Evolutionary conservation across 129 eudicot genomes (phyloP).

Genomic region (Flaveria brownii): DNA sequence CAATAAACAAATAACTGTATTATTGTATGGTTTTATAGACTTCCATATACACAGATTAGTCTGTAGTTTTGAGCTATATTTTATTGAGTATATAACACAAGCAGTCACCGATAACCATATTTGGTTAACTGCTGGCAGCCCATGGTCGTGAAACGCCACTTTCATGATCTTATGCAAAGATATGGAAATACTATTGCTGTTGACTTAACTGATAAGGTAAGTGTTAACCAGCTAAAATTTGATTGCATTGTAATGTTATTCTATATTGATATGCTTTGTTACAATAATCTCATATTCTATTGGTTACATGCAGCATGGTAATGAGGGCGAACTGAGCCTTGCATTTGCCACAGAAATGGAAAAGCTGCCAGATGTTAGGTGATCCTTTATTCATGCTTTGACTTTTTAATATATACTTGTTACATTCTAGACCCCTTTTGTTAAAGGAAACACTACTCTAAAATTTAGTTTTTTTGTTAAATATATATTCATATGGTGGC

Average conservation of each 20-base stretch:
- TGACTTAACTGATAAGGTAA: conserved; percentile 90
- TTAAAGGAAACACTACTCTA: not conserved
- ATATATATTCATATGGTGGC: conserved; percentile 5
- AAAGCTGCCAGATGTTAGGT: conserved; percentile 84
- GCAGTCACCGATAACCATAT: conserved; percentile 17
- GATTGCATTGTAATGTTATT: conserved; percentile 9
- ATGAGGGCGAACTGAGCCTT: conserved; percentile 65
- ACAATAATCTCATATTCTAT: conserved; percentile 4
- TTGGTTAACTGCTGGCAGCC: conserved; percentile 48
- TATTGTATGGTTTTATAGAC: conserved; percentile 25
- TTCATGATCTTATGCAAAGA: conserved; percentile 84
- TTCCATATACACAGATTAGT: conserved; percentile 14
- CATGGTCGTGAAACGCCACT: conserved; percentile 87
- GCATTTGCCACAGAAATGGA: conserved; percentile 90
- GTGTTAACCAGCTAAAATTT: conserved; percentile 10
- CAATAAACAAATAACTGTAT: not conserved
- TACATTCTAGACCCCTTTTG: not conserved
- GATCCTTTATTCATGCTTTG: conserved; percentile 31
- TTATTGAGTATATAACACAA: conserved; percentile 10
- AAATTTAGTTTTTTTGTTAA: not conserved
- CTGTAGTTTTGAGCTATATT: not conserved
- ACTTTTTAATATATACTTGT: not conserved
- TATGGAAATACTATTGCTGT: conserved; percentile 85
- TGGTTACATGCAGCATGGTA: conserved; percentile 71
- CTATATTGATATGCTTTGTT: not conserved